Percentiles rank a stretch among this genome's conserved stretches.
Evolutionary conservation across 805 yeast species (phyloP).

Genomic region (Scheffersomyces amazonensis): DNA sequence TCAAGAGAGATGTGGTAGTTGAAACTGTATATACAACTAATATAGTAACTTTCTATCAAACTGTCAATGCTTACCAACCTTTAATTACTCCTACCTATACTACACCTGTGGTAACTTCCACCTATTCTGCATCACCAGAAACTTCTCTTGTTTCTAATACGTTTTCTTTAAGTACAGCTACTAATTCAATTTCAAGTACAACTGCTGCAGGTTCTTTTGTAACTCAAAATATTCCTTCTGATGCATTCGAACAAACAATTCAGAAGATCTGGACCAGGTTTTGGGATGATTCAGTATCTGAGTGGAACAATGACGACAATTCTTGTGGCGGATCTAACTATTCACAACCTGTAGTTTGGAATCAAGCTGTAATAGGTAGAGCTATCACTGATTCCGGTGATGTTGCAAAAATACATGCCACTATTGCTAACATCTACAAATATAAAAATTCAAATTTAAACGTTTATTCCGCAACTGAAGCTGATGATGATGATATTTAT

Average conservation of each 20-base stretch:
- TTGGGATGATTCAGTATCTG: conserved; percentile 7
- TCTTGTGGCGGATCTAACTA: conserved; percentile 7
- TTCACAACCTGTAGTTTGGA: conserved; percentile 20
- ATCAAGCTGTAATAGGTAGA: conserved; percentile 23
- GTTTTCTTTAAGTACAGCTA: neutral
- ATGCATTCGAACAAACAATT: neutral
- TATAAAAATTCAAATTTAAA: conserved; percentile 17
- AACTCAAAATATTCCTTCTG: neutral
- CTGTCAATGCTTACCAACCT: neutral
- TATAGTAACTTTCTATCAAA: neutral
- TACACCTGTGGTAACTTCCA: neutral
- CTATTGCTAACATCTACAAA: conserved; percentile 11
- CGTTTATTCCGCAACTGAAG: conserved; percentile 17
- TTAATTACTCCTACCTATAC: neutral
- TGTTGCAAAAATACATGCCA: conserved; percentile 8
- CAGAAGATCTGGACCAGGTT: conserved; percentile 11
- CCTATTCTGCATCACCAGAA: neutral
- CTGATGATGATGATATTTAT: conserved; percentile 17
- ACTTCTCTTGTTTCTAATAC: neutral
- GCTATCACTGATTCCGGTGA: conserved; percentile 14
- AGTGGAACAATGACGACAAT: conserved; percentile 13
- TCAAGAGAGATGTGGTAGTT: neutral
- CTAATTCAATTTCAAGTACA: neutral
- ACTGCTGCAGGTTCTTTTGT: neutral
- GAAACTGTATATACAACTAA: neutral